Evolutionary conservation across 2,329 filamentous ascomycete genomes (phyloP).

Genomic region (Neofusicoccum kwambonambiense): DNA sequence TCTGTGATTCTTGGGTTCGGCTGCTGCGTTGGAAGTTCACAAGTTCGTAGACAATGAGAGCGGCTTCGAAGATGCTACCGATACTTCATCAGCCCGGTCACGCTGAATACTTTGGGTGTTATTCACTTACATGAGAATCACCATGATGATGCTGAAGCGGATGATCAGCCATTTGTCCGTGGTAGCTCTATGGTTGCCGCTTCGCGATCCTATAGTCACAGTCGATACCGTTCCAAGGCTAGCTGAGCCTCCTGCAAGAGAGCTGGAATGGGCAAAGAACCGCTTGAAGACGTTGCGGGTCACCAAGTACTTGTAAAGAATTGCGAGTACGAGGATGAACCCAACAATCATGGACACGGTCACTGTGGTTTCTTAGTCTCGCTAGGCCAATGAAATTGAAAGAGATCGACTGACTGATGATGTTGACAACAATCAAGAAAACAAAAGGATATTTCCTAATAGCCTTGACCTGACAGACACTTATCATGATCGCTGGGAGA

Average conservation of each 20-base stretch:
- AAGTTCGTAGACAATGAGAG: conserved; percentile 4
- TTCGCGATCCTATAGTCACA: not conserved
- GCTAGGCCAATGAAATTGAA: not conserved
- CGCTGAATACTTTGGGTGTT: not conserved
- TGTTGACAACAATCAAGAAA: conserved; percentile 3
- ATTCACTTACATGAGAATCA: not conserved
- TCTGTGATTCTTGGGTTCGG: not conserved
- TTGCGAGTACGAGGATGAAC: not conserved
- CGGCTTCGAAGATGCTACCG: conserved; percentile 1
- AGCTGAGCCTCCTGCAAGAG: not conserved
- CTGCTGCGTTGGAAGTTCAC: conserved; percentile 11
- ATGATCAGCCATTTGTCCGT: conserved; percentile 13
- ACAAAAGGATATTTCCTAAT: not conserved
- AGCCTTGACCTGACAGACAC: not conserved
- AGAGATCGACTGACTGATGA: not conserved
- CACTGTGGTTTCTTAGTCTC: not conserved
- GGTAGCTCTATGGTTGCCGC: not conserved
- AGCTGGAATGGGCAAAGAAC: not conserved
- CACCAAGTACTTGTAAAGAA: conserved; percentile 11
- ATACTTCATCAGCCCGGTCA: not conserved
- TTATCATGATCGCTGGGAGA: conserved; percentile 5
- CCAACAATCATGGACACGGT: not conserved
- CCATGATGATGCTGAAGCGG: conserved; percentile 14
- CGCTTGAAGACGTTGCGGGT: conserved; percentile 5
- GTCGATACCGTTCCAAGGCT: not conserved